Base-by-base conservation (phyloP, 2,329 filamentous ascomycete species). In the Diaporthe capsici region DNA sequence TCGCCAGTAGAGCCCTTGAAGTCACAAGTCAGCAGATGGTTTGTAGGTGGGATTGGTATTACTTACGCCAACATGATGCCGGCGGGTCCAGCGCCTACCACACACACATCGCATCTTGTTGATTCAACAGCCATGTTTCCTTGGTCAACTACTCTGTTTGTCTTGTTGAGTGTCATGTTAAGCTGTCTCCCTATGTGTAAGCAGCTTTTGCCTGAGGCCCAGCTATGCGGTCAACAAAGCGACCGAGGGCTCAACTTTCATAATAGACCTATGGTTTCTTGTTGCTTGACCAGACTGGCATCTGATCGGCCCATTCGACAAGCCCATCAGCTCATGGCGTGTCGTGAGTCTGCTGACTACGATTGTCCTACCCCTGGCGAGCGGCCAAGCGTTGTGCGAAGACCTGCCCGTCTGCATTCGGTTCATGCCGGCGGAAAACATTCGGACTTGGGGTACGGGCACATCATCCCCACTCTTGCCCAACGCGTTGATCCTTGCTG, bases 81-180 rank as follows among this genome's bases (percentile, higher is more conserved):
- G 15, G 89, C 88, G 7, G 89, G 89, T 25, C 89, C 89, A 68
- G 89, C 89, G 76, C 89, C 89, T 68, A 90, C 87, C 72, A 91
- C 85, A 77, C 88, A 84, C 9, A 84, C 80, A 76, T 83, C 81
- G 55, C 78, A 83, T 79, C 80, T 82, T 76, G 17, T 37, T 0
- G 57, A 5, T 20, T 28, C n/a, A 15, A 3, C 7, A 28, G 60
- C 55, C 63, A 61, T 73, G 39, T 22, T 34, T 2, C 47, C 34
- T 8, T 39, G 37, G 1, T 25, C 7, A 5, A 25, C 7, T 55
- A 20, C 51, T 4, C 10, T 22, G 28, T 61, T 74, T 25, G 53
- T 51, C 28, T 70, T 37, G 15, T 34, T 70, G 31, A 61, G 17
- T 12, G 65, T 67, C 72, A 74, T 76, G 22, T 42, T 34, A 22